Evolutionary conservation across 768 basidiomycete species (phyloP).

Genomic region (Pleurotus citrinopileatus): DNA sequence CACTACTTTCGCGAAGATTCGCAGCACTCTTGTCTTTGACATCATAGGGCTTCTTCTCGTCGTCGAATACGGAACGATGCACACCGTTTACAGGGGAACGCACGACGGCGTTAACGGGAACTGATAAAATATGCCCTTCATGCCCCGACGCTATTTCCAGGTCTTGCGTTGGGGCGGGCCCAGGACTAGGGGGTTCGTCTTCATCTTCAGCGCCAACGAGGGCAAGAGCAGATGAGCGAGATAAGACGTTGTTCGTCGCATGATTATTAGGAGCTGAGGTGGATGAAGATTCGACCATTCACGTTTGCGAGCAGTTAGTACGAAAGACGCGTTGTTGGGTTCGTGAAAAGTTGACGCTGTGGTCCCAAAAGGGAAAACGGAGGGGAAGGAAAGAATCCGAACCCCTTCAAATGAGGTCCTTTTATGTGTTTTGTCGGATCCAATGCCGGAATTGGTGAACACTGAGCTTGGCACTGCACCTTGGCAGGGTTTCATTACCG

Average conservation of each 20-base stretch:
- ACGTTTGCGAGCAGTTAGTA: conserved; percentile 22
- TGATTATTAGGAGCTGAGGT: conserved; percentile 19
- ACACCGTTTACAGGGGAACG: neutral
- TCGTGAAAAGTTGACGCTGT: conserved; percentile 8
- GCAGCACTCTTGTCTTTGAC: neutral
- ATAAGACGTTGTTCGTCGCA: conserved; percentile 26
- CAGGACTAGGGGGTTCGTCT: conserved; percentile 43
- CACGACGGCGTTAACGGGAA: neutral
- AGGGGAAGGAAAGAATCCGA: conserved; percentile 15
- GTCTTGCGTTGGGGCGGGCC: conserved; percentile 24
- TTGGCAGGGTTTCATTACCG: neutral
- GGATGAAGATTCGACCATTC: conserved; percentile 37
- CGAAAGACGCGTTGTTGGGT: neutral
- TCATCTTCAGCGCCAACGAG: conserved; percentile 36
- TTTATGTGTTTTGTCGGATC: conserved; percentile 13
- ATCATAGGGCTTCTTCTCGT: neutral
- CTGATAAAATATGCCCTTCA: neutral
- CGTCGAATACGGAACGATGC: neutral
- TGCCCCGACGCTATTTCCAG: conserved; percentile 25
- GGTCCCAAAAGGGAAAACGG: neutral
- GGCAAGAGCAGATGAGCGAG: conserved; percentile 29
- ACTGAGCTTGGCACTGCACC: conserved; percentile 8
- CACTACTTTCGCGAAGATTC: neutral
- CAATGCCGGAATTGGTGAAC: conserved; percentile 13
- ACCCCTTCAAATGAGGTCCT: conserved; percentile 12